Base-by-base conservation (phyloP, 768 basidiomycete species). In the Lanmaoa pseudosensibilis region DNA sequence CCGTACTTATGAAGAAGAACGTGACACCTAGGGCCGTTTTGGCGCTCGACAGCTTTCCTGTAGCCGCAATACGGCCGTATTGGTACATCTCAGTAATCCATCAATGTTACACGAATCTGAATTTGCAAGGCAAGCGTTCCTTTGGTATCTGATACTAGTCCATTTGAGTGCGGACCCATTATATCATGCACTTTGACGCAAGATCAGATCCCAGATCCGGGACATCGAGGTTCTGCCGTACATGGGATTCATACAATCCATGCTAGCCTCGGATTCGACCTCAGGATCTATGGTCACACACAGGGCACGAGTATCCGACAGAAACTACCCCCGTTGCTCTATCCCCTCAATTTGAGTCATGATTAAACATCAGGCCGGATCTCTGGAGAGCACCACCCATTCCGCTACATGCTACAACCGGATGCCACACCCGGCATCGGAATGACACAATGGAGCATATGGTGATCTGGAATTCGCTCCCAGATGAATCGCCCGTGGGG, bases 161-260 rank as follows among this genome's bases (percentile, higher is more conserved):
- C 19, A 38, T 58, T 23, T 19, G 36, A 12, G 40, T 13, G 32
- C 32, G 25, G 37, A 44, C 41, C 40, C 33, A 18, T 30, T 39
- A 15, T 48, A 33, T 19, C 2, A 39, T 45, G 40, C 12, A 10
- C 33, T 21, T n/a, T 33, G n/a, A 25, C 39, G 15, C 40, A 25
- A 39, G 37, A 23, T 58, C 21, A 32, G 19, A 51, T 43, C 36
- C 49, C 38, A 40, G 34, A 49, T 46, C 32, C 11, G 32, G 50
- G 36, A 25, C 37, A 40, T 32, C 30, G 34, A 50, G 63, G 38
- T 63, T 52, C 52, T 57, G 50, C 25, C 55, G 54, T 58, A 52
- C 48, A 33, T 58, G 27, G 50, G 52, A 45, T 61, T 40, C 55
- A 21, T 37, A 6, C 23, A 21, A 52, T 25, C 36, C 25, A 30